Conservation (phyloP, 2,329 filamentous ascomycete genomes). For the Tolypocladium amazonense region DNA sequence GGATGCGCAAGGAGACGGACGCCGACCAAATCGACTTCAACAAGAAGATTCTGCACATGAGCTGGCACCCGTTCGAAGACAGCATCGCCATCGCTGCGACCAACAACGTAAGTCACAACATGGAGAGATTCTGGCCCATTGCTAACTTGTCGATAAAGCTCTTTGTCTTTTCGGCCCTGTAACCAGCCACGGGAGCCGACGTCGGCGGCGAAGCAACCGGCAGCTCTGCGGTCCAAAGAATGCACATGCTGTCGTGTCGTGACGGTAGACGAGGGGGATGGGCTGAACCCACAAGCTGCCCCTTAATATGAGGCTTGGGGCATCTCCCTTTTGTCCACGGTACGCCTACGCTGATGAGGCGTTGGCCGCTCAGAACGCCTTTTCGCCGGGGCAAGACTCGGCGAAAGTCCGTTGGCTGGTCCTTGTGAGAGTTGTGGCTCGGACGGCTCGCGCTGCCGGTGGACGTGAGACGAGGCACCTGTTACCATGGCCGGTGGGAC, state of each 20-base stretch:
- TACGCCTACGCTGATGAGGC: neutral
- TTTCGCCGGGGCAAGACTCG: neutral
- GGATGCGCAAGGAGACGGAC: conserved; percentile 98
- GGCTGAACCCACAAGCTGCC: neutral
- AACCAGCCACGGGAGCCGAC: conserved; percentile 10
- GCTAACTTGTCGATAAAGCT: conserved; percentile 36
- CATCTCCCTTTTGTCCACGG: neutral
- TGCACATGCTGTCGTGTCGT: neutral
- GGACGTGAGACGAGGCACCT: neutral
- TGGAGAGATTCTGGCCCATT: neutral
- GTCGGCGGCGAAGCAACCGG: neutral
- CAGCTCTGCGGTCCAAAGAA: neutral
- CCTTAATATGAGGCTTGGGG: neutral
- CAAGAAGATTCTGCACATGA: conserved; percentile 99
- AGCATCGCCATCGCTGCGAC: conserved; percentile 99
- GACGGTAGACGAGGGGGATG: neutral
- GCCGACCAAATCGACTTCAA: conserved; percentile 99
- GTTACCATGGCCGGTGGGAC: neutral
- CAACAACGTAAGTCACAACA: conserved; percentile 71
- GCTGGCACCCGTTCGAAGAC: conserved; percentile 99
- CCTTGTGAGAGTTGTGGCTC: neutral
- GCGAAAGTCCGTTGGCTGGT: neutral
- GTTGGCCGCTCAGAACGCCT: neutral
- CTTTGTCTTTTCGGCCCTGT: conserved; percentile 71
- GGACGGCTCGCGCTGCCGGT: neutral